Percentiles rank a stretch among this genome's conserved stretches.
These are phyloP conservation scores for Microdochium trichocladiopsis DNA, from an alignment of 2,329 filamentous ascomycete genomes.

Conservation along the genomic window DNA sequence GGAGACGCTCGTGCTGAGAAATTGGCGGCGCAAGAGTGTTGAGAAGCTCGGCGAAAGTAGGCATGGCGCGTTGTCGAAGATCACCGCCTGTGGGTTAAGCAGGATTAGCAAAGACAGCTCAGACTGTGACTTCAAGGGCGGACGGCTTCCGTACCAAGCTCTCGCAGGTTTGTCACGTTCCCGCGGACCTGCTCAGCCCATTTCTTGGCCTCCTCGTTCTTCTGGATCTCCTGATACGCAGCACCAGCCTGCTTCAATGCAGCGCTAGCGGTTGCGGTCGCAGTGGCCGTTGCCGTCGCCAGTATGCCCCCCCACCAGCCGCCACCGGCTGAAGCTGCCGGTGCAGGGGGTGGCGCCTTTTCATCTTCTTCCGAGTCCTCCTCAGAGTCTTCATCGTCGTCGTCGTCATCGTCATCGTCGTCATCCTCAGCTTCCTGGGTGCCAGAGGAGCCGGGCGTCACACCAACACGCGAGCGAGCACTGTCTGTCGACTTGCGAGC, in stretches of 20 bases:
- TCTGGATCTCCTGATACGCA: slow-evolving; percentile 88
- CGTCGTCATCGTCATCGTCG: neutral
- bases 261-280: slow-evolving; percentile 52
- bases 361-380: slow-evolving; percentile 41
- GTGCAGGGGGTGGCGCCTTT: slow-evolving; percentile 27
- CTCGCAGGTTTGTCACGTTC: slow-evolving; percentile 73
- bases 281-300: slow-evolving; percentile 60
- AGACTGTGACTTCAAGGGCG: neutral
- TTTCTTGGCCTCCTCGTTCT: slow-evolving; percentile 92
- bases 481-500: slow-evolving; percentile 61
- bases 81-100: slow-evolving; percentile 63
- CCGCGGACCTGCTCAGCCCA: slow-evolving; percentile 93
- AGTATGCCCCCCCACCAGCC: slow-evolving; percentile 88
- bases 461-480: neutral
- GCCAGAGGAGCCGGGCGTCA: neutral
- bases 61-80: slow-evolving; percentile 76
- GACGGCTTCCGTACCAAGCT: slow-evolving; percentile 52
- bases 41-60: slow-evolving; percentile 90
- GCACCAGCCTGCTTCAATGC: slow-evolving; percentile 89
- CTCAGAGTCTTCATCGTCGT: neutral
- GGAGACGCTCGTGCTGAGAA: slow-evolving; percentile 89
- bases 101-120: neutral
- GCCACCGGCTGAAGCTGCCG: slow-evolving; percentile 26
- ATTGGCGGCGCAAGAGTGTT: slow-evolving; percentile 95
- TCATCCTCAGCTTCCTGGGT: neutral